Evolutionary conservation across 345 rosid species (phyloP), one percentile per base, ranked within the genome.

Genomic region (Corymbia maculata): DNA sequence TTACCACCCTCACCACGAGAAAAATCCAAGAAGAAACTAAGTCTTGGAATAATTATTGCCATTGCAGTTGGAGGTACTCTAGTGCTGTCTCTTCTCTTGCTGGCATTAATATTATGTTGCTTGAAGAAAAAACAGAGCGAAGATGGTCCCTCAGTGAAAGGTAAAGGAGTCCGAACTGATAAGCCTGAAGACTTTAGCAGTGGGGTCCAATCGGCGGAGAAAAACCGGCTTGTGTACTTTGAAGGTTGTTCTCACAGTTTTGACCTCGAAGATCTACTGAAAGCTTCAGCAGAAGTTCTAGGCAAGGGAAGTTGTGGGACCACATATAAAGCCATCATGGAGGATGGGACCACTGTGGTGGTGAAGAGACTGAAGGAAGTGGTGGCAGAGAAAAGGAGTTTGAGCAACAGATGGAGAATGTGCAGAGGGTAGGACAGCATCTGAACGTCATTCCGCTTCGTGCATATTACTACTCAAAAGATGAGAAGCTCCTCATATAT

Each of bases 301-400:
- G 99, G 99, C 32, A 97, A 98, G 93, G 99, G 99, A 70, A 97
- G 94, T 90, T 95, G 93, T 85, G 99, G 99, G 28, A 98, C 98
- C 44, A 95, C 98, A 47, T 98, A 98, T 88, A 98, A 98, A 91
- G 99, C 98, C 86, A 92, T 94, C 87, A 90, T 97, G 91, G 99
- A 98, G 89, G 99, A 98, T 49, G 99, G 98, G 86, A 95, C 93
- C 45, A 93, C 93, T 0, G 98, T 96, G 89, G 99, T 94, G 28
- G 99, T 97, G 91, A 98, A 97, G 94, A 94, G 98, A 92, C 87
- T 97, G 89, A 96, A 93, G 90, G 98, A 98, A 88, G 93, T 94
- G 85, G 94, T 93, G 86, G 94, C 91, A 4, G 99, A 97, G 86
- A 98, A 94, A 91, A 93, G 93, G 99, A 98, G 89, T 98, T 98